Evolutionary conservation across 768 basidiomycete genomes (phyloP).

Genomic region (Lactarius indigo): DNA sequence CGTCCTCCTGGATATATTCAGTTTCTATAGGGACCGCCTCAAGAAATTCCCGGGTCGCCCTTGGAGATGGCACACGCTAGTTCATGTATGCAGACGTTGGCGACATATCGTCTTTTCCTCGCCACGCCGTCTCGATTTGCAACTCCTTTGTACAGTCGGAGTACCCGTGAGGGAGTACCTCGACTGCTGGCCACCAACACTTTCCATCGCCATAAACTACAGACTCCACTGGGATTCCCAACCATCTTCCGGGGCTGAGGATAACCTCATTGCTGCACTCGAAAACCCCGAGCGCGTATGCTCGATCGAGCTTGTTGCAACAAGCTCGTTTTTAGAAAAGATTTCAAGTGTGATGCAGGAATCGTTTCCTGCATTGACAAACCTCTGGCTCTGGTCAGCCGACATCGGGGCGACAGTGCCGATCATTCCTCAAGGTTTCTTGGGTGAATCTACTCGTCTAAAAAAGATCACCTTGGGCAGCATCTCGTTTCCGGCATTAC

Average conservation of each 20-base stretch:
- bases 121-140: background rate
- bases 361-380: background rate
- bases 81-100: background rate
- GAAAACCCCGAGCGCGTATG: background rate
- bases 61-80: background rate
- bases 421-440: background rate
- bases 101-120: background rate
- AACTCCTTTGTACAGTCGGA: background rate
- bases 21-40: background rate
- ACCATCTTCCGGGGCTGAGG: too few species aligned
- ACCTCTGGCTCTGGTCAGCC: background rate
- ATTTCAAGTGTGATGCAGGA: background rate
- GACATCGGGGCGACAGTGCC: background rate
- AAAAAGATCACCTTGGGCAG: background rate
- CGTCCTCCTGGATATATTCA: conserved; percentile 3
- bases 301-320: background rate
- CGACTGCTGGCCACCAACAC: background rate
- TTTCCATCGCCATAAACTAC: background rate
- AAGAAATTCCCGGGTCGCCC: background rate
- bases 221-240: background rate
- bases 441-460: background rate
- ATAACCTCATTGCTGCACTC: background rate
- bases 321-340: background rate
- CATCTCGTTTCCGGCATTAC: background rate
- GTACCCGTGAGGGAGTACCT: background rate